Conservation (phyloP, 148 eudicot genomes). For the Heliosperma pusillum region DNA sequence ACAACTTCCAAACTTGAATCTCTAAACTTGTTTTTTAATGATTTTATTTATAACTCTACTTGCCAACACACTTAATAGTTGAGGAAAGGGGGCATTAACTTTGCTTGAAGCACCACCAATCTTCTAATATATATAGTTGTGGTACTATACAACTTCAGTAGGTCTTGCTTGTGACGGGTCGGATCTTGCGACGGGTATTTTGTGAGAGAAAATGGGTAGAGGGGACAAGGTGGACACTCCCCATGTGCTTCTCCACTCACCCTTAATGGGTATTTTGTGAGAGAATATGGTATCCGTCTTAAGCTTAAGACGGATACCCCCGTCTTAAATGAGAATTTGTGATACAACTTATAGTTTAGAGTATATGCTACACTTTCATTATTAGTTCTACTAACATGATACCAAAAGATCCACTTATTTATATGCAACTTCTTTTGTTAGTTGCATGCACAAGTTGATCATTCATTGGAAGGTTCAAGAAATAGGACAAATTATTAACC, state of each 20-base stretch:
- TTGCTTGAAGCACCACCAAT: conserved; percentile 26
- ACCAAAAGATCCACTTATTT: neutral
- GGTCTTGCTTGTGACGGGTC: too few species aligned
- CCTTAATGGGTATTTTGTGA: too few species aligned
- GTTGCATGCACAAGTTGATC: conserved; percentile 17
- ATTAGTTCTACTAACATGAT: neutral
- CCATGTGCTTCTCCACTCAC: too few species aligned
- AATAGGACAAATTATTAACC: neutral
- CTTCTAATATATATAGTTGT: neutral
- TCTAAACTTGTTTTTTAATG: conserved; percentile 18
- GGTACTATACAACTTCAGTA: conserved; percentile 11
- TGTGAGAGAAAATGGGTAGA: too few species aligned
- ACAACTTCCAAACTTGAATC: conserved; percentile 24
- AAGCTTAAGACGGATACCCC: too few species aligned
- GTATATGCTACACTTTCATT: neutral
- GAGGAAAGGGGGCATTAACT: conserved; percentile 20
- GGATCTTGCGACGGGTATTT: too few species aligned
- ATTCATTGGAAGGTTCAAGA: conserved; percentile 14
- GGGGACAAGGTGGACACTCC: too few species aligned
- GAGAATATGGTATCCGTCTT: too few species aligned
- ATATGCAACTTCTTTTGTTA: neutral
- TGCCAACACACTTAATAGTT: conserved; percentile 22
- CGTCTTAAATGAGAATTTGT: too few species aligned
- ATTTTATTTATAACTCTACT: conserved; percentile 12
- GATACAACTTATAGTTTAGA: neutral